These are phyloP conservation scores for Cutaneotrichosporon cavernicola DNA, from an alignment of 1,284 basidiomycete species.

Conservation along the genomic window DNA sequence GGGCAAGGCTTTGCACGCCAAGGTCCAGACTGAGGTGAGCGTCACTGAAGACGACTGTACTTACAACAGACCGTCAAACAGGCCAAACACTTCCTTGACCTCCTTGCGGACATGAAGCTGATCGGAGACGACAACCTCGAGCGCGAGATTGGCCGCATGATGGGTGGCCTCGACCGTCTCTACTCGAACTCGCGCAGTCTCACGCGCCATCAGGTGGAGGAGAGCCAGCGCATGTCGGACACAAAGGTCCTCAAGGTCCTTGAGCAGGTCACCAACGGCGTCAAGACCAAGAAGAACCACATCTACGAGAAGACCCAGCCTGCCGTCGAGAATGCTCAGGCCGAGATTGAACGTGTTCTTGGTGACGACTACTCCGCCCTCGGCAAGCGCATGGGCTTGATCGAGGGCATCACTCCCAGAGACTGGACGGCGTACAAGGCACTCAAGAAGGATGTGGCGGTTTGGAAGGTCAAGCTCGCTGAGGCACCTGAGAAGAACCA, in stretches of 20 bases:
- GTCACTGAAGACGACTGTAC: background rate
- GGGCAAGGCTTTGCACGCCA: slow-evolving; percentile 34
- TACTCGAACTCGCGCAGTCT: slow-evolving; percentile 40
- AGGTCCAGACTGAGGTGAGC: slow-evolving; percentile 37
- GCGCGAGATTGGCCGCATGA: slow-evolving; percentile 41
- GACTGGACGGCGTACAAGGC: slow-evolving; percentile 45
- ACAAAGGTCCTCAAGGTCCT: slow-evolving; percentile 26
- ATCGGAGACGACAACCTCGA: slow-evolving; percentile 35
- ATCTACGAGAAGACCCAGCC: slow-evolving; percentile 28
- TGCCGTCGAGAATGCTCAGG: slow-evolving; percentile 29
- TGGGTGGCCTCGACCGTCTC: slow-evolving; percentile 48
- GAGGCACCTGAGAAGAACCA: slow-evolving; percentile 32
- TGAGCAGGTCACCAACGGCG: slow-evolving; percentile 28
- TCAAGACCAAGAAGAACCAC: slow-evolving; percentile 27
- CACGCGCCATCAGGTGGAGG: slow-evolving; percentile 39
- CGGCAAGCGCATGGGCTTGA: slow-evolving; percentile 34
- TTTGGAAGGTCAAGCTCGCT: slow-evolving; percentile 37
- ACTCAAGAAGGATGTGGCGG: slow-evolving; percentile 36
- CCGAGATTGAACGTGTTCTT: slow-evolving; percentile 33
- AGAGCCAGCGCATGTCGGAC: slow-evolving; percentile 36
- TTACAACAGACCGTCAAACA: slow-evolving; percentile 17
- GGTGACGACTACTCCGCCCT: slow-evolving; percentile 37
- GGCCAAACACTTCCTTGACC: slow-evolving; percentile 22
- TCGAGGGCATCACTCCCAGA: slow-evolving; percentile 30
- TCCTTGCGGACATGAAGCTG: slow-evolving; percentile 29